Conservation (phyloP, 495 filamentous ascomycete genomes). For the Penicillium riverlandense region DNA sequence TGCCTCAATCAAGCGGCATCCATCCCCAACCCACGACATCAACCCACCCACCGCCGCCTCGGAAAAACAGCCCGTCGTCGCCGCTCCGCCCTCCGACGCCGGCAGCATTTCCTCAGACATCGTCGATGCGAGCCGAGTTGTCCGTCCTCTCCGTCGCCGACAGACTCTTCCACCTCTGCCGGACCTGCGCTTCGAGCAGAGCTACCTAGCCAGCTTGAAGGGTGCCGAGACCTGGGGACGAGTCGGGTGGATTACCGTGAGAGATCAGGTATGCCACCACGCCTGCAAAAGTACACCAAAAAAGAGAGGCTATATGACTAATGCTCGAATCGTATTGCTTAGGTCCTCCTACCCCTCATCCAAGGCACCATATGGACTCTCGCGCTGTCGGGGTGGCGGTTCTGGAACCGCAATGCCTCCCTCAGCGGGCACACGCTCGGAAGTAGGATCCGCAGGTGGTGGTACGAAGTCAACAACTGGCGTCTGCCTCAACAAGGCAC, state of each 20-base stretch:
- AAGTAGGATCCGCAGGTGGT: slow-evolving; percentile 71
- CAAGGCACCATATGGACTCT: slow-evolving; percentile 84
- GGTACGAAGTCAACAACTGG: slow-evolving; percentile 90
- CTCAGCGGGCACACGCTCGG: slow-evolving; percentile 65
- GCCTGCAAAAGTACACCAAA: neutral
- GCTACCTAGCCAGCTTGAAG: slow-evolving; percentile 80
- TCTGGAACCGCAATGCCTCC: slow-evolving; percentile 69
- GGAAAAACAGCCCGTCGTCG: slow-evolving; percentile 39
- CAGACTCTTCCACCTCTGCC: slow-evolving; percentile 73
- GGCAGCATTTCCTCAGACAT: slow-evolving; percentile 38
- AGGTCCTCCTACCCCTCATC: slow-evolving; percentile 76
- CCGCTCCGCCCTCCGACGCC: slow-evolving; percentile 41
- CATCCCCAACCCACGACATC: slow-evolving; percentile 65
- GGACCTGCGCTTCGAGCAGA: slow-evolving; percentile 94
- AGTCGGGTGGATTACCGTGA: slow-evolving; percentile 72
- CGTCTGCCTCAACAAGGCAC: slow-evolving; percentile 38
- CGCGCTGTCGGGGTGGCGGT: slow-evolving; percentile 69
- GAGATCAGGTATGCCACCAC: slow-evolving; percentile 67
- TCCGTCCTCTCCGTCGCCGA: slow-evolving; percentile 46
- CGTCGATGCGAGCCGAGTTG: slow-evolving; percentile 44
- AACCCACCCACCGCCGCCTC: slow-evolving; percentile 72
- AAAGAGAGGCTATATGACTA: neutral
- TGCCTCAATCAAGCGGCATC: slow-evolving; percentile 62
- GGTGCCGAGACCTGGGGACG: slow-evolving; percentile 67
- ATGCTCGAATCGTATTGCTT: slow-evolving; percentile 1